phyloP scores from a whole-genome alignment of 2,329 filamentous ascomycete species.

The Diaporthe eres region DNA sequence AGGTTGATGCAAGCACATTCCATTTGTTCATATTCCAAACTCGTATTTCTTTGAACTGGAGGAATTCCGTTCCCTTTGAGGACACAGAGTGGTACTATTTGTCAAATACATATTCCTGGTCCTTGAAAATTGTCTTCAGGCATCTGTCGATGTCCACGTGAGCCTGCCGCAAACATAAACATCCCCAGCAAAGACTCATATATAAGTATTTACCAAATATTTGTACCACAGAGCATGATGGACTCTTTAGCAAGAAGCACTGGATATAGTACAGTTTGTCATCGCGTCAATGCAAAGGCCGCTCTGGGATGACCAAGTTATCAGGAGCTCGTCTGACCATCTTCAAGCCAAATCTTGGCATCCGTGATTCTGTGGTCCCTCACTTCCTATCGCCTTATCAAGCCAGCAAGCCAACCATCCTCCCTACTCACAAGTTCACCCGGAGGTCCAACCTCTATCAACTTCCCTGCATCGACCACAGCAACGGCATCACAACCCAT shows the following conservation, averaged over 20 bases:
- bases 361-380: not conserved
- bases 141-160: not conserved
- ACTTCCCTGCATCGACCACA: not conserved
- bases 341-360: not conserved
- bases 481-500: not conserved
- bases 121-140: not conserved
- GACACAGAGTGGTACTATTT: not conserved
- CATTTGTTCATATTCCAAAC: not conserved
- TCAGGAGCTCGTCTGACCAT: not conserved
- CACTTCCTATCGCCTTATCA: not conserved
- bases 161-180: not conserved
- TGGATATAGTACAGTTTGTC: too few relatives aligned
- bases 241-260: too few relatives aligned
- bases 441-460: not conserved
- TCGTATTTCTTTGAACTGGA: not conserved
- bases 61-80: not conserved
- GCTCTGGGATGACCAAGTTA: not conserved
- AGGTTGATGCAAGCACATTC: not conserved
- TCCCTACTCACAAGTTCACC: not conserved
- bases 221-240: not conserved
- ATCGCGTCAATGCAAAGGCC: not conserved
- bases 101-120: not conserved
- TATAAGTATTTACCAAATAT: not conserved
- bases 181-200: not conserved
- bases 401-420: not conserved